Percentiles rank a stretch among this genome's conserved stretches.
These are phyloP conservation scores for Aspergillus chevalieri DNA, from an alignment of 2,329 filamentous ascomycete species.

Conservation along the genomic window DNA sequence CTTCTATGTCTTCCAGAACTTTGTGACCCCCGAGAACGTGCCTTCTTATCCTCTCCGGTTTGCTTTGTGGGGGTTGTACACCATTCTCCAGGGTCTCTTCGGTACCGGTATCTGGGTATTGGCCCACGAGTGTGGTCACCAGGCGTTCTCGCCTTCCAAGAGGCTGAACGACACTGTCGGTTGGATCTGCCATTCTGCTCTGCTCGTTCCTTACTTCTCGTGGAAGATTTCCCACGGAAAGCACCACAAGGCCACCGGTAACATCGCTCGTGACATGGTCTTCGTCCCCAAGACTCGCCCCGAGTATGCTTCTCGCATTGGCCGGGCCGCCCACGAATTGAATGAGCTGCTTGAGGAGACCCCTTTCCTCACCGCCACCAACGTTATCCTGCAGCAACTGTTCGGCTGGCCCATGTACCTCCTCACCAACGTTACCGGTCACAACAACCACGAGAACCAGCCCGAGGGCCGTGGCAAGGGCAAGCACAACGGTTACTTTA, in stretches of 20 bases:
- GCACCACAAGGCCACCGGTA: constrained; percentile 97
- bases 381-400: constrained; percentile 78
- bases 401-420: constrained; percentile 92
- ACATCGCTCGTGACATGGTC: constrained; percentile 98
- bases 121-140: constrained; percentile 96
- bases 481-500: constrained; percentile 74
- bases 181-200: constrained; percentile 80
- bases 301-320: constrained; percentile 68
- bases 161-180: constrained; percentile 85
- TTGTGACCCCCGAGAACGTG: constrained; percentile 76
- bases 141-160: constrained; percentile 91
- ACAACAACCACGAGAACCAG: constrained; percentile 90
- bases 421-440: constrained; percentile 84
- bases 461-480: constrained; percentile 87
- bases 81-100: constrained; percentile 83
- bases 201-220: constrained; percentile 95
- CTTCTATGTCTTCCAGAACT: constrained; percentile 86
- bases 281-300: constrained; percentile 92
- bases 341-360: constrained; percentile 91
- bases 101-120: constrained; percentile 93
- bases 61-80: constrained; percentile 61
- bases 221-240: constrained; percentile 99
- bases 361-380: constrained; percentile 69
- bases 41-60: constrained; percentile 63
- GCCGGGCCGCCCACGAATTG: constrained; percentile 71